These are phyloP conservation scores for Aspergillus jensenii DNA, from an alignment of 2,329 filamentous ascomycete species.

Conservation along the genomic window DNA sequence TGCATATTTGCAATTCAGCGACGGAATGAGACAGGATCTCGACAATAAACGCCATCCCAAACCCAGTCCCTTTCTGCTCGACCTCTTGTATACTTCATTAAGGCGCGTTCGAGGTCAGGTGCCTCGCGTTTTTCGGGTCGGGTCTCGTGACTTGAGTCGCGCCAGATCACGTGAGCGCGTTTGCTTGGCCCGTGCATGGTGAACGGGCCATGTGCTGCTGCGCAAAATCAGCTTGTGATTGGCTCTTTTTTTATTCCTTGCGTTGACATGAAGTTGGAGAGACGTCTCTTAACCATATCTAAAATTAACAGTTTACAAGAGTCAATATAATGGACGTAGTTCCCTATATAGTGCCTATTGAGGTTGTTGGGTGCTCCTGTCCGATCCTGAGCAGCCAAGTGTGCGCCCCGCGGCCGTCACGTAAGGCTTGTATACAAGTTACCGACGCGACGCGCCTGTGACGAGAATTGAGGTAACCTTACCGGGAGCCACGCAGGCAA, in stretches of 20 bases:
- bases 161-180: conserved; percentile 18
- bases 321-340: not conserved
- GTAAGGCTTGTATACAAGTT: conserved; percentile 3
- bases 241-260: conserved; percentile 3
- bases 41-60: not conserved
- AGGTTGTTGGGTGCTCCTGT: no score
- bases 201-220: conserved; percentile 14
- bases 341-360: no score
- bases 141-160: conserved; percentile 23
- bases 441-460: conserved; percentile 9
- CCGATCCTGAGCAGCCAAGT: not conserved
- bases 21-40: not conserved
- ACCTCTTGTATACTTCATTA: not conserved
- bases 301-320: not conserved
- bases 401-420: not conserved
- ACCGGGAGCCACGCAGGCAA: not conserved
- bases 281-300: not conserved
- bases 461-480: not conserved
- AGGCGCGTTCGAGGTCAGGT: conserved; percentile 23
- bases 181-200: conserved; percentile 6
- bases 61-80: not conserved
- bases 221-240: conserved; percentile 15
- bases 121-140: conserved; percentile 21
- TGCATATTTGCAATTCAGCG: conserved; percentile 9
- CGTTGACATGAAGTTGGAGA: conserved; percentile 12